Percentiles rank a stretch among this genome's conserved stretches.
phyloP scores from a whole-genome alignment of 352 stramenopile species.

The Plasmopara viticola region DNA sequence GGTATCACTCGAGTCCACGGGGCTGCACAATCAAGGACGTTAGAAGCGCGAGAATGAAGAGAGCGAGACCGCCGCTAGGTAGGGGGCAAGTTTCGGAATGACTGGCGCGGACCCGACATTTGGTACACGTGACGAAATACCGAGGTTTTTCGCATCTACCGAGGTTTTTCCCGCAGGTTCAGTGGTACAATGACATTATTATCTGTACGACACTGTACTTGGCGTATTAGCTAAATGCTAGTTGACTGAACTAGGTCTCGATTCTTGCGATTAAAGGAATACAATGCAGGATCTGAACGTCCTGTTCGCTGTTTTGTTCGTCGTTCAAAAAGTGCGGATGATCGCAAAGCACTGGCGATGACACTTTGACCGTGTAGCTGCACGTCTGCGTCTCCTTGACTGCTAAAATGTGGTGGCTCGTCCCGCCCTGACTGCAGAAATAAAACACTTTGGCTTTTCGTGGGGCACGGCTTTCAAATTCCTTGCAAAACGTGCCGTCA shows the following conservation, averaged over 20 bases:
- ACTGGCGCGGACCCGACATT: conserved; percentile 18
- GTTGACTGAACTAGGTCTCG: too few relatives aligned
- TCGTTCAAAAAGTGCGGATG: conserved; percentile 79
- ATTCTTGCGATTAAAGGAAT: conserved; percentile 27
- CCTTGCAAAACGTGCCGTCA: conserved; percentile 64
- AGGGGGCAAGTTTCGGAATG: conserved; percentile 25
- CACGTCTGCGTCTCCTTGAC: conserved; percentile 84
- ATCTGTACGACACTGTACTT: too few relatives aligned
- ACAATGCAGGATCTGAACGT: conserved; percentile 64
- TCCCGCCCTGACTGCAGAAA: conserved; percentile 63
- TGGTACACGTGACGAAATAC: background rate
- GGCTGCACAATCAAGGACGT: conserved; percentile 1
- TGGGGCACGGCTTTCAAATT: conserved; percentile 50
- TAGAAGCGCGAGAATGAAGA: background rate
- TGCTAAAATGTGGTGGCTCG: conserved; percentile 61
- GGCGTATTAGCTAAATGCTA: background rate
- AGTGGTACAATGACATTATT: too few relatives aligned
- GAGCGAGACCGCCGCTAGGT: background rate
- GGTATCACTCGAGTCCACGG: conserved; percentile 7
- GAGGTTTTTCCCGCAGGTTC: background rate
- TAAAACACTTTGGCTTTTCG: conserved; percentile 67
- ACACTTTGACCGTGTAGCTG: conserved; percentile 75
- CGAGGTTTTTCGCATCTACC: conserved; percentile 11
- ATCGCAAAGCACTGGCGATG: conserved; percentile 60
- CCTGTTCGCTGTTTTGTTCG: conserved; percentile 45